These are phyloP conservation scores for Neonectria hederae DNA, from an alignment of 2,329 filamentous ascomycete species.

Conservation along the genomic window DNA sequence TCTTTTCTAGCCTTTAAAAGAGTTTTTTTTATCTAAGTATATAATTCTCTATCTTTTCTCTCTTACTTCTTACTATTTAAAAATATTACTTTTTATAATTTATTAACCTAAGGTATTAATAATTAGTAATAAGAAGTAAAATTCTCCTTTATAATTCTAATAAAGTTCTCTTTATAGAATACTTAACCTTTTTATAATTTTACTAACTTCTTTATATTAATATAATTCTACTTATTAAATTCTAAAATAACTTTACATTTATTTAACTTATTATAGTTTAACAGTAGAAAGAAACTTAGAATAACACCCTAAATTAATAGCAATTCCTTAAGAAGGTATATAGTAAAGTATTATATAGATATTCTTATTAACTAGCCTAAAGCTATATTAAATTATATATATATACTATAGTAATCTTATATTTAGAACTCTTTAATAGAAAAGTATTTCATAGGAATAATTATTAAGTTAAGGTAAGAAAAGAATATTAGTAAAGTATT, in stretches of 20 bases:
- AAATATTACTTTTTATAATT: conserved; percentile 49
- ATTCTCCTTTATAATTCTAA: conserved; percentile 35
- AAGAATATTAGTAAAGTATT: too few species aligned
- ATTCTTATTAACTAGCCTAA: too few species aligned
- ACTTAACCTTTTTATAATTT: conserved; percentile 14
- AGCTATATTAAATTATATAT: too few species aligned
- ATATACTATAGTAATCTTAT: too few species aligned
- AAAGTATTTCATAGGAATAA: too few species aligned
- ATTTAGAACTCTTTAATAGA: too few species aligned
- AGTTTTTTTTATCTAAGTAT: conserved; percentile 33
- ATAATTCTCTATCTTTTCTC: conserved; percentile 29
- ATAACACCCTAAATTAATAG: conserved; percentile 58
- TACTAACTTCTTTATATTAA: neutral
- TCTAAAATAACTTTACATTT: too few species aligned
- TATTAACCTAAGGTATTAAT: conserved; percentile 50
- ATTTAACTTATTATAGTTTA: conserved; percentile 47
- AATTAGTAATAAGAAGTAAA: conserved; percentile 51
- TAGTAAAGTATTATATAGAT: too few species aligned
- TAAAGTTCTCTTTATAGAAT: conserved; percentile 43
- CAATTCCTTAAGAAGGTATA: too few species aligned
- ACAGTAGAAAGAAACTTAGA: conserved; percentile 57
- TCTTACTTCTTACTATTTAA: conserved; percentile 42
- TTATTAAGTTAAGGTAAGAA: too few species aligned
- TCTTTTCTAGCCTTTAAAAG: conserved; percentile 29
- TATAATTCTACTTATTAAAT: too few species aligned